Percentiles rank a stretch among this genome's conserved stretches.
Evolutionary conservation across 768 basidiomycete genomes (phyloP).

Genomic region (Krasilnikovozyma curviuscula): DNA sequence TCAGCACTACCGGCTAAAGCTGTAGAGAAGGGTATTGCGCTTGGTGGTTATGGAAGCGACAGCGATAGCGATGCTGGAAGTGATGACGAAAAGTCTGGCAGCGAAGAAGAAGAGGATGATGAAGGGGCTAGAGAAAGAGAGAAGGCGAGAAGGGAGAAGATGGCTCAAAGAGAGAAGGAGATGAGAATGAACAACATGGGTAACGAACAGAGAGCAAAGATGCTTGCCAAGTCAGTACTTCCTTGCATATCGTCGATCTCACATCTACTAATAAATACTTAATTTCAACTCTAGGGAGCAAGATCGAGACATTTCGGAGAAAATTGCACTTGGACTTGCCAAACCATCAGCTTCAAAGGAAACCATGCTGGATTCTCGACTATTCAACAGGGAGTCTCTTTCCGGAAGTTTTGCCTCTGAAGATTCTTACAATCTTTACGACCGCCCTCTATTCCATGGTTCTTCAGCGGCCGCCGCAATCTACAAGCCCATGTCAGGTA

Average conservation of each 20-base stretch:
- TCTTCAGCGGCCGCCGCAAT: constrained; percentile 97
- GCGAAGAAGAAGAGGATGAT: constrained; percentile 51
- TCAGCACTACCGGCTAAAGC: constrained; percentile 26
- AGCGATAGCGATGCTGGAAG: constrained; percentile 28
- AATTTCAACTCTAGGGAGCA: constrained; percentile 38
- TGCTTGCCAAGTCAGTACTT: constrained; percentile 48
- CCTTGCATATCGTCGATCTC: not conserved
- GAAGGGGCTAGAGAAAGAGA: constrained; percentile 73
- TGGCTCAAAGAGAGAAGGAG: constrained; percentile 83
- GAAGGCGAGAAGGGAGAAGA: constrained; percentile 74
- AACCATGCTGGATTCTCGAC: constrained; percentile 84
- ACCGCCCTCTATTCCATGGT: constrained; percentile 85
- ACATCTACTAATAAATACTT: not conserved
- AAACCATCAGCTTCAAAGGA: constrained; percentile 94
- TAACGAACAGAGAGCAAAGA: constrained; percentile 82
- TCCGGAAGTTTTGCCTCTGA: constrained; percentile 67
- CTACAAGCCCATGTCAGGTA: constrained; percentile 54
- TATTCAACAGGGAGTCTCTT: constrained; percentile 92
- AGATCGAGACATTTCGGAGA: constrained; percentile 98
- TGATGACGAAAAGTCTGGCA: constrained; percentile 28
- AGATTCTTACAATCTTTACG: constrained; percentile 86
- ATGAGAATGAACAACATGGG: constrained; percentile 99
- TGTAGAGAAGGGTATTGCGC: constrained; percentile 45
- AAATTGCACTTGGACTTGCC: constrained; percentile 90
- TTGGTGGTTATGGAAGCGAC: constrained; percentile 75